Evolutionary conservation across 2,329 filamentous ascomycete species (phyloP).

Genomic region (Botryotinia convoluta): DNA sequence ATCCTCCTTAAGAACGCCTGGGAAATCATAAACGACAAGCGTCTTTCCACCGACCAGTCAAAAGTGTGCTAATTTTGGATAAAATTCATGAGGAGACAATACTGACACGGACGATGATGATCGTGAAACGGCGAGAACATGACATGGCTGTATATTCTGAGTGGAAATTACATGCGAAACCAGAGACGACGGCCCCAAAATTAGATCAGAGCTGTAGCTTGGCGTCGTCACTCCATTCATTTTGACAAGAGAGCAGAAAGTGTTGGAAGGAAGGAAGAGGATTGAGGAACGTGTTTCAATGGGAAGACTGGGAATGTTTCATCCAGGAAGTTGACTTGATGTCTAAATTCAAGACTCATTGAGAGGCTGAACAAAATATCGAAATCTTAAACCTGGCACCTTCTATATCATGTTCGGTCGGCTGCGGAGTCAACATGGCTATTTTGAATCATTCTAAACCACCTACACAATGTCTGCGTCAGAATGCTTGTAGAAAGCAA

Average conservation of each 20-base stretch:
- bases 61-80: background rate
- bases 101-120: background rate
- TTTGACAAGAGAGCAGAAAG: background rate
- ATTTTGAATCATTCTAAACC: background rate
- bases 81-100: too few relatives aligned
- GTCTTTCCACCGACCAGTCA: background rate
- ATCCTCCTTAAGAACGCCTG: background rate
- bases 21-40: background rate
- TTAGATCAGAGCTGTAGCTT: background rate
- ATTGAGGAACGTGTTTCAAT: background rate
- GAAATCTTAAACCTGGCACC: background rate
- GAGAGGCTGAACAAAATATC: background rate
- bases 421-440: background rate
- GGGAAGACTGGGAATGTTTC: background rate
- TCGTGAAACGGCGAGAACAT: background rate
- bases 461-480: background rate
- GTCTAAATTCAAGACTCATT: background rate
- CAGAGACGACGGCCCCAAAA: background rate
- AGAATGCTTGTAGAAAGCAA: background rate
- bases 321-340: background rate
- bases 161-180: background rate
- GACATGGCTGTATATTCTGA: background rate
- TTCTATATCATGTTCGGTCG: background rate
- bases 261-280: background rate
- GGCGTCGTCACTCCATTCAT: background rate